Conservation (phyloP, 345 rosid genomes). For the Eucalyptus polyanthemos region DNA sequence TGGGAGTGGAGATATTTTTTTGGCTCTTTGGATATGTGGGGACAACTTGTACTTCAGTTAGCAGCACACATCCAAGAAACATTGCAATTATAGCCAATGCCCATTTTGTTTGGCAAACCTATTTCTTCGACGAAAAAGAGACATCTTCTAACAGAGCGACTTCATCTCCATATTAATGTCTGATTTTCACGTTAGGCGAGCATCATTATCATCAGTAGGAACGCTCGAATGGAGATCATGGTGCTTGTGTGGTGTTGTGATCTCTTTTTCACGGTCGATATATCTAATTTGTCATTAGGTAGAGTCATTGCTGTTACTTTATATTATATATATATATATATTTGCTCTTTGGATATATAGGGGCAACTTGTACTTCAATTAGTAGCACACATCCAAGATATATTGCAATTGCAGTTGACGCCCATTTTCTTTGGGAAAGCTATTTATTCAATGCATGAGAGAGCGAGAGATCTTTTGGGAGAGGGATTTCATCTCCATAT, state of each 20-base stretch:
- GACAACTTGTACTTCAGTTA: not conserved
- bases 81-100: not conserved
- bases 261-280: too few relatives aligned
- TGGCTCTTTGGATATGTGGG: not conserved
- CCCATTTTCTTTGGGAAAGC: not conserved
- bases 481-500: not conserved
- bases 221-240: not conserved
- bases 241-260: not conserved
- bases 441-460: not conserved
- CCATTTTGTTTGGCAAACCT: not conserved
- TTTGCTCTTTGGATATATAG: not conserved
- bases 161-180: not conserved
- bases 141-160: not conserved
- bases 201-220: rapidly evolving
- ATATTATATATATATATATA: too few relatives aligned
- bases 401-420: not conserved
- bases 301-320: too few relatives aligned
- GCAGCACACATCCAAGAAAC: not conserved
- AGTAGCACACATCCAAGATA: not conserved
- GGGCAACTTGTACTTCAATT: not conserved
- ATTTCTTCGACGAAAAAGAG: not conserved
- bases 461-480: not conserved
- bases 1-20: not conserved
- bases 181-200: not conserved
- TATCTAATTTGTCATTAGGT: not conserved